Conservation (phyloP, 768 basidiomycete genomes). For the Tremella fuciformis region DNA sequence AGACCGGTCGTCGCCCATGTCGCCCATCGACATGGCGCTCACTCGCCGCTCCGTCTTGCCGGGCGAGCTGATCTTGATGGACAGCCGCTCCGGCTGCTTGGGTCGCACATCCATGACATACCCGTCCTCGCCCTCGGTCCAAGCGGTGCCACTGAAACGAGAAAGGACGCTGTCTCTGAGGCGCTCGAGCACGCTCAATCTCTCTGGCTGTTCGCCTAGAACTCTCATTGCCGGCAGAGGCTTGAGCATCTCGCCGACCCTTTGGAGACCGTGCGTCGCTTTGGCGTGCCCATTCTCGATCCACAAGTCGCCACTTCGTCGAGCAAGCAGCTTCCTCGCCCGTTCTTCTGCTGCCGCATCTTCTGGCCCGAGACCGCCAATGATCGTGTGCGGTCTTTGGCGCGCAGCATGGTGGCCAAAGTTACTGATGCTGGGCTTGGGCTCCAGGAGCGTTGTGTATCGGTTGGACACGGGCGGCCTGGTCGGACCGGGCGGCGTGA, state of each 20-base stretch:
- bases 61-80: constrained; percentile 25
- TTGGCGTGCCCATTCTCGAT: constrained; percentile 40
- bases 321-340: constrained; percentile 28
- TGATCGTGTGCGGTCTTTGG: constrained; percentile 33
- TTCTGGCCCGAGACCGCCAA: constrained; percentile 14
- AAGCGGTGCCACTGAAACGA: neutral
- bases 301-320: constrained; percentile 40
- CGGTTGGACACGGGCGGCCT: constrained; percentile 17
- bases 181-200: constrained; percentile 1
- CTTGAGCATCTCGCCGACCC: constrained; percentile 43
- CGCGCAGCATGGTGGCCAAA: constrained; percentile 19
- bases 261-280: constrained; percentile 20
- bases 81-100: constrained; percentile 5
- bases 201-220: constrained; percentile 14
- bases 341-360: constrained; percentile 28
- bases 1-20: neutral
- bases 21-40: constrained; percentile 3
- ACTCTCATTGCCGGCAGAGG: constrained; percentile 41
- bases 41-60: constrained; percentile 16
- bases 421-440: constrained; percentile 35
- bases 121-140: constrained; percentile 5
- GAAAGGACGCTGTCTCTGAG: constrained; percentile 1
- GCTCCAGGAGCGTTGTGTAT: constrained; percentile 27
- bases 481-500: constrained; percentile 32
- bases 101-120: constrained; percentile 20